Base-by-base conservation (phyloP, 768 basidiomycete species). In the Gymnopilus dilepis region DNA sequence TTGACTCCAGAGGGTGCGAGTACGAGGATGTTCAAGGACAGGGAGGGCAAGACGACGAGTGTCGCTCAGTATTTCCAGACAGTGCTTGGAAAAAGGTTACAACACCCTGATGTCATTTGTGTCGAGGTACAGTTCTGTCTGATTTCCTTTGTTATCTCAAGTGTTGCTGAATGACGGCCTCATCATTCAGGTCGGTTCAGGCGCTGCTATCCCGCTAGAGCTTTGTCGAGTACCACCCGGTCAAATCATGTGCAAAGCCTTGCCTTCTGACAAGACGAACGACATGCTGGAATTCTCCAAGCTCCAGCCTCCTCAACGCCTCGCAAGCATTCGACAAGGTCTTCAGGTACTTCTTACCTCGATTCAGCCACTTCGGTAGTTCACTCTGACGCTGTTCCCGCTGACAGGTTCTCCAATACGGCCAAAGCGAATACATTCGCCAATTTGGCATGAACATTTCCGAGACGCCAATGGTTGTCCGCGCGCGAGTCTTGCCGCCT, bases 221-320 rank as follows among this genome's bases (percentile, higher is more conserved):
- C 70, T 88, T 0, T 92, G 91, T 69, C 69, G 70, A 0, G 86
- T 94, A 5, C 77, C 82, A 0, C 68, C 78, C 0, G 92, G 92
- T 0, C 90, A 94, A 64, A 85, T 92, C 48, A 86, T 90, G 80
- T 80, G 85, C 41, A 90, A 88, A 64, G 86, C 90, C 51, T 77
- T 94, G 0, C 89, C 90, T 0, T 77, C 85, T 0, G 88, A 91
- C 43, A 86, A 86, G 67, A 91, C 87, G 0, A 84, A 79, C 48
- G 82, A 84, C 2, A 84, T 93, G 28, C 78, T 92, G 0, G 81
- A 83, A 0, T 93, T 94, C 64, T 83, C 91, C 0, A 89, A 88
- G 8, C 86, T 84, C 74, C 78, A 69, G 34, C 92, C 92, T 0
- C 56, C 65, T 0, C 84, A 88, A 0, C 84, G 92, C 9, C 78